Percentiles rank a stretch among this genome's conserved stretches.
These are phyloP conservation scores for Linderniella brevidens DNA, from an alignment of 257 asterid genomes.

Conservation along the genomic window DNA sequence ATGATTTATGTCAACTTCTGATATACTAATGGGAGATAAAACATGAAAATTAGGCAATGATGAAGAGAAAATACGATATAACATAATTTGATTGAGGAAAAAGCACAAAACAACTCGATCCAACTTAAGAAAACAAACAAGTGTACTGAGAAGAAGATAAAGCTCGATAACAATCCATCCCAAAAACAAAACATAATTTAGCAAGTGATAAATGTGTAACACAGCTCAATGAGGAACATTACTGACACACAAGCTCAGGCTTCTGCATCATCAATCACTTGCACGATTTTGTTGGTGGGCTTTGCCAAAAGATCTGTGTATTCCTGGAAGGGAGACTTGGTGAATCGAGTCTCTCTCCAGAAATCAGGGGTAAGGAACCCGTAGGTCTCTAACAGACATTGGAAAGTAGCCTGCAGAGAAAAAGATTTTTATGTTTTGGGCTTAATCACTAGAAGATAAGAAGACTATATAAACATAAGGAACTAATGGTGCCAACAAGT, in stretches of 20 bases:
- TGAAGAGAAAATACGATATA: no score
- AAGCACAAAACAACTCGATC: no score
- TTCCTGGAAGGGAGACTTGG: constrained; percentile 28
- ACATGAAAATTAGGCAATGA: no score
- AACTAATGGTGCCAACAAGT: background rate
- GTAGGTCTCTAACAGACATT: constrained; percentile 28
- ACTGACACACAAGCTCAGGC: constrained; percentile 6
- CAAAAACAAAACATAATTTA: no score
- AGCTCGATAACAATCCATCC: no score
- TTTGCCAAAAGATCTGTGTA: constrained; percentile 27
- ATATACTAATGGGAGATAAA: no score
- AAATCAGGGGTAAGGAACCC: constrained; percentile 36
- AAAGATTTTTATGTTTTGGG: background rate
- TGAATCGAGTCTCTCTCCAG: constrained; percentile 34
- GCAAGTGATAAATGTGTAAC: no score
- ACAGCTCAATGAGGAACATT: no score
- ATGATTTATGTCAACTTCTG: no score
- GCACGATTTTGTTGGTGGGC: constrained; percentile 17
- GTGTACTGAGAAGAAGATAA: no score
- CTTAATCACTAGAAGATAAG: background rate
- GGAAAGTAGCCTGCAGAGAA: constrained; percentile 26
- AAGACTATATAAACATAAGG: background rate
- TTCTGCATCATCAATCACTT: constrained; percentile 15
- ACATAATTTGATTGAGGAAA: no score
- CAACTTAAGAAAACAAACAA: no score